These are phyloP conservation scores for Backusella sp. DNA, from an alignment of 192 early-diverging fungal species.

Conservation along the genomic window DNA sequence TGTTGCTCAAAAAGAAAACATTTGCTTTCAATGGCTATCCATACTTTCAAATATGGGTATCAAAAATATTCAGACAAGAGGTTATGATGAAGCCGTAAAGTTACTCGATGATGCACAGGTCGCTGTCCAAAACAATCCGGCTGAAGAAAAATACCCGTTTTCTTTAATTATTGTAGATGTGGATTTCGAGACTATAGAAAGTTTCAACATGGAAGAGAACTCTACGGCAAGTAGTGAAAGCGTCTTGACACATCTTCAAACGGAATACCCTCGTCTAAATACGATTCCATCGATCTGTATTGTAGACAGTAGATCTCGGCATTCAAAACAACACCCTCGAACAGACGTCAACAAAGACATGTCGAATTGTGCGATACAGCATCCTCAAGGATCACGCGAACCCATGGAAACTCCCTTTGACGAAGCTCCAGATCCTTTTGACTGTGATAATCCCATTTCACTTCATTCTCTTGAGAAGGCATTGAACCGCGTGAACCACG, in stretches of 20 bases:
- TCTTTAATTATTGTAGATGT: constrained; percentile 16
- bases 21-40: neutral
- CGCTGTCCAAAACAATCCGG: neutral
- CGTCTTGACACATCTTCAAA: neutral
- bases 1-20: neutral
- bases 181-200: constrained; percentile 9
- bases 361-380: neutral
- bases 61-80: neutral
- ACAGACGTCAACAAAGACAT: neutral
- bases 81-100: neutral
- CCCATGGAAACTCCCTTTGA: neutral
- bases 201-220: neutral
- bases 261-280: neutral
- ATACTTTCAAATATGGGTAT: constrained; percentile 12
- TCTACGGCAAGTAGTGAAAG: neutral
- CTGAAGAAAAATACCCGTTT: neutral
- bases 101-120: neutral
- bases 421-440: neutral
- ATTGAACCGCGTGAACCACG: neutral
- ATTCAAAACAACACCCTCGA: neutral
- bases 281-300: neutral
- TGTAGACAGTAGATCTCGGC: neutral
- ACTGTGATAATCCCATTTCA: neutral
- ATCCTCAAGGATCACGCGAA: neutral
- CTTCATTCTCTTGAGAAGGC: neutral